phyloP scores from a whole-genome alignment of 139 green algal genomes.

The Spirogloea muscicola region DNA sequence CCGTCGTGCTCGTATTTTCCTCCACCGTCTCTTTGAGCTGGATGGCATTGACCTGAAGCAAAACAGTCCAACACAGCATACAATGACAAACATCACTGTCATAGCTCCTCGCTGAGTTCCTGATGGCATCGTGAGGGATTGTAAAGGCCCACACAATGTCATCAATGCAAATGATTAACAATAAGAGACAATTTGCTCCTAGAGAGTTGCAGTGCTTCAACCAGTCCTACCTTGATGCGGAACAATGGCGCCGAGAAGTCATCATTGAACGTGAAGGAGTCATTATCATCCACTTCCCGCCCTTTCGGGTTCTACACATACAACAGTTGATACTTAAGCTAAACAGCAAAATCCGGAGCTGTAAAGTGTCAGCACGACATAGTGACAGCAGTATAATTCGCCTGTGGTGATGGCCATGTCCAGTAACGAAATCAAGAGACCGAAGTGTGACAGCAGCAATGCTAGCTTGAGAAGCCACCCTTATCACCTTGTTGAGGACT shows the following conservation, averaged over 20 bases:
- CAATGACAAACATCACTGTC: neutral
- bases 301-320: constrained; percentile 55
- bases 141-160: too few species aligned
- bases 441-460: too few species aligned
- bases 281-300: constrained; percentile 73
- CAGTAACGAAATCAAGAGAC: too few species aligned
- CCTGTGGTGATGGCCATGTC: too few species aligned
- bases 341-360: too few species aligned
- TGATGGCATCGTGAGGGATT: too few species aligned
- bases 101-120: neutral
- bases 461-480: constrained; percentile 27
- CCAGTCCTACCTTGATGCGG: constrained; percentile 70
- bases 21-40: constrained; percentile 94
- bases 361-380: too few species aligned
- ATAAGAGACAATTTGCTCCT: too few species aligned
- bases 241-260: constrained; percentile 77
- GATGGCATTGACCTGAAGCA: constrained; percentile 81
- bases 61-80: neutral
- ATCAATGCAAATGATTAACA: too few species aligned
- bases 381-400: too few species aligned
- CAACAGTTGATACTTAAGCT: too few species aligned
- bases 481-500: constrained; percentile 85
- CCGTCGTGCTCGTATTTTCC: constrained; percentile 62
- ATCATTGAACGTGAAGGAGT: constrained; percentile 84
- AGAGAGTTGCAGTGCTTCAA: constrained; percentile 27